Conservation (phyloP, 345 rosid genomes). For the Syzygium aromaticum region DNA sequence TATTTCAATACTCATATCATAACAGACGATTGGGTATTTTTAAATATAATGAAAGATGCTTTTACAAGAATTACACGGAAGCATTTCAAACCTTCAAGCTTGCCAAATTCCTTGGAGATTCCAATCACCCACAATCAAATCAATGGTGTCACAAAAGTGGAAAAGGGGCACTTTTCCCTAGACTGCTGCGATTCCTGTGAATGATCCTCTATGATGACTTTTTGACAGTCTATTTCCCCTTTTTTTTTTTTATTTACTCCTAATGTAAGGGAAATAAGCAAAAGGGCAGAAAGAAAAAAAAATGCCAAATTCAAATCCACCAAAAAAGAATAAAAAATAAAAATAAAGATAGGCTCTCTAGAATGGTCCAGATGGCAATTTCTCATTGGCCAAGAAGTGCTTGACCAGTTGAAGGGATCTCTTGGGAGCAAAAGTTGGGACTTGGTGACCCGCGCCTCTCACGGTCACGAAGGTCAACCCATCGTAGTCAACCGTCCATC, state of each 20-base stretch:
- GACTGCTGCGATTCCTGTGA: not conserved
- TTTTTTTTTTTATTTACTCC: not conserved
- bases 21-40: fast-evolving
- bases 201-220: not conserved
- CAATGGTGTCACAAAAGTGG: not conserved
- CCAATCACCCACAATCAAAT: not conserved
- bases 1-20: not conserved
- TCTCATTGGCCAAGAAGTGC: constrained; percentile 49
- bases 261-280: not conserved
- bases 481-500: constrained; percentile 62
- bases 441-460: constrained; percentile 76
- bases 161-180: not conserved
- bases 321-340: not conserved
- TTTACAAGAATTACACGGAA: not conserved
- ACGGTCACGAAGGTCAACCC: constrained; percentile 55
- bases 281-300: not conserved
- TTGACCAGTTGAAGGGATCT: constrained; percentile 42
- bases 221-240: not conserved
- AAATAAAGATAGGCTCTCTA: not conserved
- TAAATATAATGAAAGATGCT: not conserved
- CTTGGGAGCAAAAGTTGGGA: constrained; percentile 61
- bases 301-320: not conserved
- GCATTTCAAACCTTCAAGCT: not conserved
- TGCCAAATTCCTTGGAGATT: not conserved
- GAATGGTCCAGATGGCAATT: constrained; percentile 42